Evolutionary conservation across 164 flowering plant species (phyloP).

Genomic region (Magnolia kwangsiensis): DNA sequence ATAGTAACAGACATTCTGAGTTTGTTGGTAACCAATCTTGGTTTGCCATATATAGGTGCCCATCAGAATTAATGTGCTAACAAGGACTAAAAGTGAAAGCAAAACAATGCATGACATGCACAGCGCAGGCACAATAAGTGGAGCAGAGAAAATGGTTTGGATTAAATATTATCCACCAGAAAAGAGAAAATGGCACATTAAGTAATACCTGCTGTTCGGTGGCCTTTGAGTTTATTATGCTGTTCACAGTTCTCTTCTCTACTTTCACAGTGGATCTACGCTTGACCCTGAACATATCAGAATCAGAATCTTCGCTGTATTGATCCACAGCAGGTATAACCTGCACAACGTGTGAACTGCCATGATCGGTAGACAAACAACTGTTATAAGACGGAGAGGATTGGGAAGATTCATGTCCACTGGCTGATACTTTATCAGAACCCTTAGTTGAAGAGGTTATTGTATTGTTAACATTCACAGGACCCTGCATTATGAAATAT

Average conservation of each 20-base stretch:
- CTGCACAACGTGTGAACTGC: slow-evolving; percentile 15
- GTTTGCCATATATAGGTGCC: too few species aligned
- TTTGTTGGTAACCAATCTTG: too few species aligned
- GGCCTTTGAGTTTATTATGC: slow-evolving; percentile 24
- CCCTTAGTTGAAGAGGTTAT: slow-evolving; percentile 15
- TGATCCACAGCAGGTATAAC: slow-evolving; percentile 22
- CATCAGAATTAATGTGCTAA: too few species aligned
- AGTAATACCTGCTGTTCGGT: slow-evolving; percentile 49
- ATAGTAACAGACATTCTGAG: too few species aligned
- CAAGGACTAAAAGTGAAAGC: background rate
- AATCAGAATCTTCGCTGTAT: slow-evolving; percentile 63
- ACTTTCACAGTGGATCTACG: slow-evolving; percentile 53
- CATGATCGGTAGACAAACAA: slow-evolving; percentile 13
- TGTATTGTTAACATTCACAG: slow-evolving; percentile 11
- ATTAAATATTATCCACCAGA: background rate
- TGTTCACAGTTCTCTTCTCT: slow-evolving; percentile 30
- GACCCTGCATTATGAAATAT: slow-evolving; percentile 18
- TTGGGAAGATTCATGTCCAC: slow-evolving; percentile 24
- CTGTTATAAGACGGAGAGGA: slow-evolving; percentile 26
- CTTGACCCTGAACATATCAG: slow-evolving; percentile 75
- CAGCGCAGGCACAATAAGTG: background rate
- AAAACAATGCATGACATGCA: background rate
- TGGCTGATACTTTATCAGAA: slow-evolving; percentile 25
- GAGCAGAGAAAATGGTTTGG: too few species aligned
- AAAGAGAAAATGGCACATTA: background rate